These are phyloP conservation scores for Psophocarpus tetragonolobus DNA, from an alignment of 306 rosid species.

Conservation along the genomic window DNA sequence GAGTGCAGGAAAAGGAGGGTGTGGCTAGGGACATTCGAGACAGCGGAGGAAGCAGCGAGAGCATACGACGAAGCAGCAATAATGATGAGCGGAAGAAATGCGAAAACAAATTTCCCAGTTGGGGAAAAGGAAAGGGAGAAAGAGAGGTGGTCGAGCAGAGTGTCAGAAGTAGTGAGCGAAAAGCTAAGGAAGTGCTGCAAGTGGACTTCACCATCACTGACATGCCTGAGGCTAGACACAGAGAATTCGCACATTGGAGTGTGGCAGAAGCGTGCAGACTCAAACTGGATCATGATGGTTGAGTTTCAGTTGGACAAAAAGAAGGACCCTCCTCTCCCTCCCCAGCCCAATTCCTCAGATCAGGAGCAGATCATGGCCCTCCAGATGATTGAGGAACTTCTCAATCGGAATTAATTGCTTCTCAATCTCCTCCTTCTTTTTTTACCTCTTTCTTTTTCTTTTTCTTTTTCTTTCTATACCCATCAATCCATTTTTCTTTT, in stretches of 20 bases:
- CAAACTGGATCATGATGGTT: conserved; percentile 88
- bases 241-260: conserved; percentile 77
- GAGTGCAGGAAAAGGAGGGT: conserved; percentile 71
- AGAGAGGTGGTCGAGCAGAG: background rate
- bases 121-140: conserved; percentile 7
- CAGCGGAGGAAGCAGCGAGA: conserved; percentile 82
- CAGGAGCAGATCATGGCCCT: conserved; percentile 64
- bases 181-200: conserved; percentile 71
- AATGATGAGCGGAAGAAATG: conserved; percentile 76
- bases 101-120: conserved; percentile 81
- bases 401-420: conserved; percentile 54
- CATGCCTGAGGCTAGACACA: conserved; percentile 83
- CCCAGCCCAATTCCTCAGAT: no score
- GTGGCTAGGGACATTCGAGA: conserved; percentile 87
- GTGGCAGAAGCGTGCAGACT: conserved; percentile 71
- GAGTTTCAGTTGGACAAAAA: conserved; percentile 56
- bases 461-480: no score
- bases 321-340: no score
- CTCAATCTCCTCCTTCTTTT: no score
- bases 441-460: no score
- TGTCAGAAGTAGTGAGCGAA: conserved; percentile 59
- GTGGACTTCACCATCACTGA: conserved; percentile 71
- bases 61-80: conserved; percentile 89
- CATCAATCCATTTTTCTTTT: no score
- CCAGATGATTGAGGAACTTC: conserved; percentile 87